Base-by-base conservation (phyloP, 2,329 filamentous ascomycete species). In the Dactylellina drechsleri region DNA sequence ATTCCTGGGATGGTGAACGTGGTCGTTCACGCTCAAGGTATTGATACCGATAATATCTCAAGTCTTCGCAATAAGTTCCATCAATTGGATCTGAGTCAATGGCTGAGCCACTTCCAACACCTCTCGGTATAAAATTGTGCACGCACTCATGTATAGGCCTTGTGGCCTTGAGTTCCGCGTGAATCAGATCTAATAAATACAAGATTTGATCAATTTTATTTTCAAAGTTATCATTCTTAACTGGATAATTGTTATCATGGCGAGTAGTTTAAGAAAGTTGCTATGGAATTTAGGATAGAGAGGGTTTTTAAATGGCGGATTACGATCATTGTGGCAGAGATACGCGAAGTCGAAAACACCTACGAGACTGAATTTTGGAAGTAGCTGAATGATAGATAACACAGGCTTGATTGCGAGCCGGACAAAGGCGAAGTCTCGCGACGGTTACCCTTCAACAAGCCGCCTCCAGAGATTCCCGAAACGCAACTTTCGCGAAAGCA, bases 361-460 rank as follows among this genome's bases (percentile, higher is more conserved):
- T 66, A 66, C 62, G 54, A 58, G 62, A 66, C 41, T 66, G 31
- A 58, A 49, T 66, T 40, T 66, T 57, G 62, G 52, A 58, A 26
- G 40, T 20, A 66, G 43, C 41, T 45, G 12, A 45, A 16, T 15
- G 12, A 43, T 41, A 66, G 31, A 23, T 49, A 58, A 58, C 43
- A 58, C 62, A 50, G 58, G 23, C 23, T 15, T 40, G 50, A 50
- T 36, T 18, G 28, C n/a, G 57, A 61, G 23, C 20, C 36, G 23
- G 61, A 28, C 26, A 28, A 28, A 23, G 15, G 18, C 13, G 41
- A 31, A 31, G 20, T 43, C 31, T 58, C 31, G 41, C 36, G 18
- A 45, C 36, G 43, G 28, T 28, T 43, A 45, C 40, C 54, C n/a
- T 58, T 16, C 15, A 43, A 43, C 13, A 23, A 36, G 36, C 43